These are phyloP conservation scores for Lachancea thermotolerans DNA, from an alignment of 805 yeast genomes.

Conservation along the genomic window DNA sequence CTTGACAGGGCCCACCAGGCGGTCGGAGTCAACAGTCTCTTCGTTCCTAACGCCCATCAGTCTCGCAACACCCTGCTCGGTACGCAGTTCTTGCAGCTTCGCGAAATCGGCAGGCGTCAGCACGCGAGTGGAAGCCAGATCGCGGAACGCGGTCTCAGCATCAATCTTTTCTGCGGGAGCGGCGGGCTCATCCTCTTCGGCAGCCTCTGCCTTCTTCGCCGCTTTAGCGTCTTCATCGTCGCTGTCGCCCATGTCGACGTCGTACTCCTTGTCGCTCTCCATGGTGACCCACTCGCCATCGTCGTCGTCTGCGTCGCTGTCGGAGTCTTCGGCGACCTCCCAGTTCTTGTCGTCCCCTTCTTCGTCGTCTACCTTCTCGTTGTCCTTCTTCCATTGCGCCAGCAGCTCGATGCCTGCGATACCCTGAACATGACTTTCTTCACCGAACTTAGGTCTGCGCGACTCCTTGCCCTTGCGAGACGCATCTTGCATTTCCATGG, in stretches of 20 bases:
- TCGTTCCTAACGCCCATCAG: constrained; percentile 68
- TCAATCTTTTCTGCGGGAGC: constrained; percentile 24
- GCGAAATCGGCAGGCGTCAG: constrained; percentile 98
- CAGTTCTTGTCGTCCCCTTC: constrained; percentile 58
- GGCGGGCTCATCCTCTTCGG: constrained; percentile 35
- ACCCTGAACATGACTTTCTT: constrained; percentile 58
- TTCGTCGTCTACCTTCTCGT: constrained; percentile 47
- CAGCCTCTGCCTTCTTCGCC: constrained; percentile 43
- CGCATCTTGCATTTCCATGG: constrained; percentile 68
- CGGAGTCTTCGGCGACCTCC: constrained; percentile 50
- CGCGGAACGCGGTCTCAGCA: constrained; percentile 39
- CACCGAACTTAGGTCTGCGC: constrained; percentile 59
- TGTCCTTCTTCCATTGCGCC: constrained; percentile 62
- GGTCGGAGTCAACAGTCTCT: constrained; percentile 74
- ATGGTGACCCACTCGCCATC: constrained; percentile 93
- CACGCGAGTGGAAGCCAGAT: constrained; percentile 64
- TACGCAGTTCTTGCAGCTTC: constrained; percentile 79
- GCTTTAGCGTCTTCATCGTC: constrained; percentile 38
- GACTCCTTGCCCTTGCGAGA: constrained; percentile 39
- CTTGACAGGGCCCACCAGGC: constrained; percentile 65
- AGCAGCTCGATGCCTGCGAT: constrained; percentile 89
- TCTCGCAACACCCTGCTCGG: constrained; percentile 80
- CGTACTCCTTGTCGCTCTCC: constrained; percentile 72
- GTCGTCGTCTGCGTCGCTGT: constrained; percentile 47
- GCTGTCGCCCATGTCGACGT: constrained; percentile 46